Evolutionary conservation across 73 alveolate genomes (phyloP).

Genomic region (Paramecium octaurelia): DNA sequence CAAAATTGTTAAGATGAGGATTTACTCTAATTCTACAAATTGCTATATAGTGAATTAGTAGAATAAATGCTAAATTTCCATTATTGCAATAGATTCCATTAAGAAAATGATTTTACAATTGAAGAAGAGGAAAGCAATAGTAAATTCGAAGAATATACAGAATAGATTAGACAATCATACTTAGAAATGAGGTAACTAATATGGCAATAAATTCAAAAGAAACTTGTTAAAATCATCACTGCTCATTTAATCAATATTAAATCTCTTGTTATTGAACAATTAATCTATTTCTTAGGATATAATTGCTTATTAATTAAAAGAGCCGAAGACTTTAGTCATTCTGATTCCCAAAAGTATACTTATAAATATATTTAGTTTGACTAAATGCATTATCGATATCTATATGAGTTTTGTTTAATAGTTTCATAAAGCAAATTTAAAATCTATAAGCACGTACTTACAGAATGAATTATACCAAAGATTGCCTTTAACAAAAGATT

Average conservation of each 20-base stretch:
- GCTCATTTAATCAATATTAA: neutral
- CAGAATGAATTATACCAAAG: constrained; percentile 18
- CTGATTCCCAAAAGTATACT: neutral
- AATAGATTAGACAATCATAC: neutral
- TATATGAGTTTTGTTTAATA: neutral
- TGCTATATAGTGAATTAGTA: neutral
- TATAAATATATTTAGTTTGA: neutral
- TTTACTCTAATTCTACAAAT: neutral
- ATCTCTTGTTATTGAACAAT: neutral
- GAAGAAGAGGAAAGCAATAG: neutral
- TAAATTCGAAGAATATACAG: neutral
- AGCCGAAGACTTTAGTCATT: constrained; percentile 47
- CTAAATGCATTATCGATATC: neutral
- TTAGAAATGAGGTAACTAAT: constrained; percentile 35
- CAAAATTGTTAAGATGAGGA: neutral
- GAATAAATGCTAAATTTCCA: constrained; percentile 21
- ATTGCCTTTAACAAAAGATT: constrained; percentile 24
- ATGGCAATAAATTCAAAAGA: constrained; percentile 22
- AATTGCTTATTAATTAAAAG: constrained; percentile 24
- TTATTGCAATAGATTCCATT: constrained; percentile 18
- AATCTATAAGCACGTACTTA: neutral
- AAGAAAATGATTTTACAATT: neutral
- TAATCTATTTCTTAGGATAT: neutral
- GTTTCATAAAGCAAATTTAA: constrained; percentile 16
- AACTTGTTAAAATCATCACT: neutral